Base-by-base conservation (phyloP, 192 early-diverging fungal genomes). In the Lobulomyces angularis region DNA sequence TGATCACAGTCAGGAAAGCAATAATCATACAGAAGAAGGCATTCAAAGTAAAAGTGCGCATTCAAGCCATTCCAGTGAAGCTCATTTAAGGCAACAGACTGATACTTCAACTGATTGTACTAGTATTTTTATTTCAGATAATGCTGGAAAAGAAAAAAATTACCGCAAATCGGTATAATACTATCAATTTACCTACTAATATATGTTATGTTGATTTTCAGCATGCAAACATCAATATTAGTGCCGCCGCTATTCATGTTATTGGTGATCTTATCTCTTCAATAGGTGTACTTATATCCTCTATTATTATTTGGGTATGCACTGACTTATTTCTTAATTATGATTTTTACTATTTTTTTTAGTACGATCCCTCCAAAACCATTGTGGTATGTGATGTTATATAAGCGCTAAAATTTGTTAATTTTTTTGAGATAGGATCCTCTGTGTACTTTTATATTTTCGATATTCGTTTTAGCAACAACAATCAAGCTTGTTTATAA, bases 361-460 rank as follows among this genome's bases (percentile, higher is more conserved):
- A 12, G n/a, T 55, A 78, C 46, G 60, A 69, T 29, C 80, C 80
- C 8, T 39, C 50, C 9, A 43, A 56, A 28, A 72, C 71, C 12
- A 66, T 72, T 45, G 69, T 87, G 26, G n/a, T n/a, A n/a, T n/a
- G n/a, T n/a, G n/a, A n/a, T n/a, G n/a, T n/a, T n/a, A n/a, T n/a
- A n/a, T n/a, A n/a, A n/a, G n/a, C n/a, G n/a, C n/a, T n/a, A n/a
- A n/a, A n/a, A n/a, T n/a, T n/a, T n/a, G n/a, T n/a, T n/a, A n/a
- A n/a, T n/a, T n/a, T n/a, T n/a, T n/a, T n/a, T n/a, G n/a, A n/a
- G n/a, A n/a, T n/a, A n/a, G n/a, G 84, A 89, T 46, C 86, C 86
- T 0, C 37, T 86, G 8, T 86, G 83, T 59, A 87, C 84, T 3
- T 84, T 87, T 46, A 27, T 84, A 17, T 89, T 88, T 51, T 83